Evolutionary conservation across 768 basidiomycete genomes (phyloP), one percentile per base, ranked within the genome.

Genomic region (Amanita inopinata): DNA sequence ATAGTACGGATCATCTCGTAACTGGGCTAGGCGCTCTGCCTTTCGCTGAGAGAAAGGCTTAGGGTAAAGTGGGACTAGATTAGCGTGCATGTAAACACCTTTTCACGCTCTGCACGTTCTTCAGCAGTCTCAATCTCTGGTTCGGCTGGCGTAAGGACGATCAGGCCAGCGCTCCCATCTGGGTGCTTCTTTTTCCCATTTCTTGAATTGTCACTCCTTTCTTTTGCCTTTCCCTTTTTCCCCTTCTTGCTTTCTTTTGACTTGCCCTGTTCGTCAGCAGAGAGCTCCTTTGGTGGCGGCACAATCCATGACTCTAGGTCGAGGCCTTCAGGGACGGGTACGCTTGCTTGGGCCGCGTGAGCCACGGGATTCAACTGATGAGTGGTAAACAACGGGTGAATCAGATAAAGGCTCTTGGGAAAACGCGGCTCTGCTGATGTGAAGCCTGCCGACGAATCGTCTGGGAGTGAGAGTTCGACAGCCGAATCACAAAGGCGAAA

Each of bases 1-100:
- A 60, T 96, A 93, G 62, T 91, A 96, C 3, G 93, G 92, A 56
- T 98, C 91, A 48, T 90, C 86, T 30, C 76, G 76, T 49, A 81
- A 67, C 46, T 81, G 76, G 38, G 82, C 90, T 36, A 80, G 62
- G 22, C 88, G 73, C 51, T 85, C 88, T 19, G 76, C 80, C 51
- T 78, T 81, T 33, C 76, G 71, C 91, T 96, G 51, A 25, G n/a
- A 38, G 14, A 12, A 14, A 11, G 38, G 38, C 7, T 45, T 30
- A 42, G 4, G 24, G 9, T 1, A 15, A 11, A 14, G 32, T n/a
- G 24, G 31, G 5, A 3, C 22, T 11, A 12, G 18, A 22, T 4
- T 17, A 45, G 28, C 19, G 31, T 40, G 32, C 5, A 22, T 25
- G 11, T n/a, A 50, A 71, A 50, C 52, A 88, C 88, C 61, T 70